Evolutionary conservation across 257 asterid species (phyloP).

Genomic region (Thymus quinquecostatus): DNA sequence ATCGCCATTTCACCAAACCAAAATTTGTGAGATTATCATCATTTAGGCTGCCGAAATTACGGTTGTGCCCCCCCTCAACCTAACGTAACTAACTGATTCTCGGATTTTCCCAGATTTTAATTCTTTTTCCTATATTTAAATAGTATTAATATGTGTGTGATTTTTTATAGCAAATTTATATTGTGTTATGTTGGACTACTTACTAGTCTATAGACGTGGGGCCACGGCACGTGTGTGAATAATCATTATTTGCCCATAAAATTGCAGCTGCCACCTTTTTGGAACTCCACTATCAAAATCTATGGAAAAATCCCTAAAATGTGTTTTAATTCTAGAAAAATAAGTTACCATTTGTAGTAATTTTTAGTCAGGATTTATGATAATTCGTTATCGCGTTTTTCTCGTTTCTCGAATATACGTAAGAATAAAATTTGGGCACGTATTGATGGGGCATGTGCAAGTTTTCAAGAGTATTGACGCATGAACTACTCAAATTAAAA

Average conservation of each 20-base stretch:
- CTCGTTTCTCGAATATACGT: too few species aligned
- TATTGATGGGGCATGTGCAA: constrained; percentile 3
- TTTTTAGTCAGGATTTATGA: too few species aligned
- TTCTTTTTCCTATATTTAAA: too few species aligned
- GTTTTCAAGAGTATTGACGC: neutral
- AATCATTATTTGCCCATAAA: neutral
- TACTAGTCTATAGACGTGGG: constrained; percentile 29
- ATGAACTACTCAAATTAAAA: constrained; percentile 13
- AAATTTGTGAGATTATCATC: constrained; percentile 26
- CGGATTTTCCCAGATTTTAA: neutral
- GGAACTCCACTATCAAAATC: too few species aligned
- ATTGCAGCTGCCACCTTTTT: too few species aligned
- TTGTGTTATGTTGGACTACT: neutral
- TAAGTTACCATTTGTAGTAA: too few species aligned
- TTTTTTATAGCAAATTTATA: neutral
- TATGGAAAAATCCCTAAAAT: too few species aligned
- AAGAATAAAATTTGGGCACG: neutral
- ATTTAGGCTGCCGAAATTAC: constrained; percentile 29
- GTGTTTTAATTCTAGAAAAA: too few species aligned
- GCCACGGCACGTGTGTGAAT: constrained; percentile 31
- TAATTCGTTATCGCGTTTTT: too few species aligned
- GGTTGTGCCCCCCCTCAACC: constrained; percentile 21
- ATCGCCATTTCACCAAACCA: constrained; percentile 28
- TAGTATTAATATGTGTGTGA: too few species aligned
- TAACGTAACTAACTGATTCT: constrained; percentile 33